Evolutionary conservation across 495 filamentous ascomycete genomes (phyloP), one percentile per base, ranked within the genome.

Genomic region (Viridothelium virens): DNA sequence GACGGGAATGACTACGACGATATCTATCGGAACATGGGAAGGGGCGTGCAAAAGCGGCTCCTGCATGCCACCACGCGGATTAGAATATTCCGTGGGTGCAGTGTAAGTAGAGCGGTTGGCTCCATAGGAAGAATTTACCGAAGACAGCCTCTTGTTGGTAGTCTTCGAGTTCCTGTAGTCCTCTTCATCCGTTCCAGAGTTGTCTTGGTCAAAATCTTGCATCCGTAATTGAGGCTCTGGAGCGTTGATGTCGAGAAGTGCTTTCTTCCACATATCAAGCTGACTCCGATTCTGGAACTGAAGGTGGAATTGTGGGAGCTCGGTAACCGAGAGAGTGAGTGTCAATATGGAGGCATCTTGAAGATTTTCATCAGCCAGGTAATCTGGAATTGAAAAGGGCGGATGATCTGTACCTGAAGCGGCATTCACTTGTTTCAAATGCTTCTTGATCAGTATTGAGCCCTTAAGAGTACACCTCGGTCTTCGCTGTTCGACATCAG

Each of bases 371-470:
- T 25, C 25, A 25, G 25, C 25, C 25, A 25, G 25, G 25, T 25
- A 25, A 25, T 25, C 25, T 25, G 25, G 25, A 25, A 25, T 25
- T 25, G 25, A 25, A 25, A 25, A 25, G 25, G 25, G 25, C 25
- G 25, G 25, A 7, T 38, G n/a, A 39, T 50, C 65, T 73, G 50
- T 79, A 85, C 84, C 82, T 64, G 80, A 72, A 36, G 78, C 77
- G 14, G 80, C 85, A 70, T 97, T 92, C 59, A 97, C 90, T 68
- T 91, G 89, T 73, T 95, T 95, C 48, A 99, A 81, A 74, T 99
- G 94, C 79, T 96, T 97, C 81, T 96, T 97, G 75, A 99, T 99
- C 63, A 97, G 81, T 65, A 99, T 99, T 2, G 95, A 97, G 7
- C 94, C 94, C 77, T 99, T 99, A 41, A 99, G 79, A 6, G 92